phyloP scores from a whole-genome alignment of 805 yeast genomes.

The Suhomyces emberorum region DNA sequence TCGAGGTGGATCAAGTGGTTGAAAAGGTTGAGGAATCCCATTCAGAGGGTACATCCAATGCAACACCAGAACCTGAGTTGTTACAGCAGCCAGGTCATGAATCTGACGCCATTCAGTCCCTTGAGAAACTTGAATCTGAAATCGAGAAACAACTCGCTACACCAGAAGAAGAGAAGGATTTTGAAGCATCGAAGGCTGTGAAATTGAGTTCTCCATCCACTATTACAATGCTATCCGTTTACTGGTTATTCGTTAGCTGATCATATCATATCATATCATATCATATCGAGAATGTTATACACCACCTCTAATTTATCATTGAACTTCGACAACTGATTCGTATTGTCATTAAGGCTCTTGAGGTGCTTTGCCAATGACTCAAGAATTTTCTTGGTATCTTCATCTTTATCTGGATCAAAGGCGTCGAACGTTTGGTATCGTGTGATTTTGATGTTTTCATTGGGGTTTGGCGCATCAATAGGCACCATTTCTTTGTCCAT shows the following conservation, averaged over 20 bases:
- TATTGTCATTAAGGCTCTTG: constrained; percentile 12
- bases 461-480: neutral
- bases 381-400: constrained; percentile 17
- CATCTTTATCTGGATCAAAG: constrained; percentile 11
- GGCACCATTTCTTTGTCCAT: constrained; percentile 2
- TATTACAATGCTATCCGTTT: constrained; percentile 8
- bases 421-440: neutral
- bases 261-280: too few relatives aligned
- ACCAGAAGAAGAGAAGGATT: too few relatives aligned
- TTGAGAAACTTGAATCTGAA: too few relatives aligned
- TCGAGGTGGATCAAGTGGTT: too few relatives aligned
- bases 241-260: constrained; percentile 13
- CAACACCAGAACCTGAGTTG: too few relatives aligned
- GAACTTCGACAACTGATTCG: constrained; percentile 9
- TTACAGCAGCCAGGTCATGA: too few relatives aligned
- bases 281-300: constrained; percentile 13
- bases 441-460: neutral
- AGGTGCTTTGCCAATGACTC: constrained; percentile 13
- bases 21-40: too few relatives aligned
- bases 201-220: neutral
- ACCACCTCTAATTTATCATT: constrained; percentile 15
- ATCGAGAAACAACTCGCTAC: too few relatives aligned
- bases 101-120: too few relatives aligned
- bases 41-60: too few relatives aligned
- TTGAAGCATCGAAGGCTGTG: neutral